Evolutionary conservation across 768 basidiomycete genomes (phyloP).

Genomic region (Boletus speciosus): DNA sequence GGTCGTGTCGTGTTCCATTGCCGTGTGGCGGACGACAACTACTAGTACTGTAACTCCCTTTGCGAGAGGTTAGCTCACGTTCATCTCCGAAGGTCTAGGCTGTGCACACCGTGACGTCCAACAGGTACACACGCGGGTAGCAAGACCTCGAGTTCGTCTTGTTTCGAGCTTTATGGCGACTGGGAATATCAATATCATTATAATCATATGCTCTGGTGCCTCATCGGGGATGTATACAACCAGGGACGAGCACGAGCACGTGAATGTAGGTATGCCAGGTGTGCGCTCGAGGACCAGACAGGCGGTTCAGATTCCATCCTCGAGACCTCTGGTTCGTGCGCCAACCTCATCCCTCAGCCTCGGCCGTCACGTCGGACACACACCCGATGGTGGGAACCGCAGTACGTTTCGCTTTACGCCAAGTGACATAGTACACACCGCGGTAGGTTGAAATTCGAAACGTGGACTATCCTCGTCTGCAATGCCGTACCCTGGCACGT

Average conservation of each 20-base stretch:
- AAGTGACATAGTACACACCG: background rate
- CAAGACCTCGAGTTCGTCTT: background rate
- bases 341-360: background rate
- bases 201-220: too few species aligned
- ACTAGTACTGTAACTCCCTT: background rate
- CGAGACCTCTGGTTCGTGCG: background rate
- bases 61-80: background rate
- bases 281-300: too few species aligned
- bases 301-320: background rate
- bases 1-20: background rate
- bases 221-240: background rate
- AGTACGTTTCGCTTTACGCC: conserved; percentile 2
- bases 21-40: background rate
- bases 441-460: background rate
- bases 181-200: background rate
- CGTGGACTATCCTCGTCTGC: background rate
- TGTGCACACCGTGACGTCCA: background rate
- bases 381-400: background rate
- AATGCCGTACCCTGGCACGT: background rate
- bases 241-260: background rate
- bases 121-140: background rate
- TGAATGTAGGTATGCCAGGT: background rate
- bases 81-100: conserved; percentile 16
- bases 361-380: conserved; percentile 4
- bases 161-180: background rate